These are phyloP conservation scores for Cylindrotheca closterium DNA, from an alignment of 108 stramenopile genomes.

Conservation along the genomic window DNA sequence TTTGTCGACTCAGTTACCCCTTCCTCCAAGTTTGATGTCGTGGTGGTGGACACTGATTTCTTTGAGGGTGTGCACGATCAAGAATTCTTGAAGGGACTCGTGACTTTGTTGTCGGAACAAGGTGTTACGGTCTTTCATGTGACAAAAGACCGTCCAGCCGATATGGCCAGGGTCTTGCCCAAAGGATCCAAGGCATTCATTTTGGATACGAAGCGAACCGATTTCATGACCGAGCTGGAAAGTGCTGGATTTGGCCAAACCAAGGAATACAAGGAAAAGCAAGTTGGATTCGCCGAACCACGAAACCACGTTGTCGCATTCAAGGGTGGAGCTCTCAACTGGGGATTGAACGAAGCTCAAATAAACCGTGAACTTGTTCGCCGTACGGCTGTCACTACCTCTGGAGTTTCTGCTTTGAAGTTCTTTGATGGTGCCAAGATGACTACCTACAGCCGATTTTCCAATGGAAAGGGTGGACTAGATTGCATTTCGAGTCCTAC, in stretches of 20 bases:
- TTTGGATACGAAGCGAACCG: not conserved
- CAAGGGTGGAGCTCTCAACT: conserved; percentile 9
- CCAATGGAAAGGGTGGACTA: not conserved
- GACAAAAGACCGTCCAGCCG: conserved; percentile 2
- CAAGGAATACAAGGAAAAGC: conserved; percentile 23
- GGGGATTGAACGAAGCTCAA: conserved; percentile 41
- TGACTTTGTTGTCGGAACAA: conserved; percentile 34
- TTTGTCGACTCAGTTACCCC: not conserved
- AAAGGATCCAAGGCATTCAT: not conserved
- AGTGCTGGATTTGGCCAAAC: conserved; percentile 12
- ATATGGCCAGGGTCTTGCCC: not conserved
- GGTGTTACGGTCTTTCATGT: conserved; percentile 55
- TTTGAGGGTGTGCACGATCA: conserved; percentile 29
- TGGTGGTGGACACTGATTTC: conserved; percentile 22
- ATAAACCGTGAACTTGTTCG: conserved; percentile 45
- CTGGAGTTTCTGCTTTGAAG: conserved; percentile 35
- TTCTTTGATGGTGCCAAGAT: conserved; percentile 67
- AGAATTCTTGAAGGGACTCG: conserved; percentile 37
- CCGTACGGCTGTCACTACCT: conserved; percentile 33
- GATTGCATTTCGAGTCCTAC: not conserved
- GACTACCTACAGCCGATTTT: conserved; percentile 19
- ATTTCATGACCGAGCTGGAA: conserved; percentile 6
- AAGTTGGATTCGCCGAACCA: conserved; percentile 14
- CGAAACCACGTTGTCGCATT: conserved; percentile 23
- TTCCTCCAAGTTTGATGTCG: conserved; percentile 8